Base-by-base conservation (phyloP, 225 moss, liverwort and hornwort genomes). In the Physcomitrellopsis africana region DNA sequence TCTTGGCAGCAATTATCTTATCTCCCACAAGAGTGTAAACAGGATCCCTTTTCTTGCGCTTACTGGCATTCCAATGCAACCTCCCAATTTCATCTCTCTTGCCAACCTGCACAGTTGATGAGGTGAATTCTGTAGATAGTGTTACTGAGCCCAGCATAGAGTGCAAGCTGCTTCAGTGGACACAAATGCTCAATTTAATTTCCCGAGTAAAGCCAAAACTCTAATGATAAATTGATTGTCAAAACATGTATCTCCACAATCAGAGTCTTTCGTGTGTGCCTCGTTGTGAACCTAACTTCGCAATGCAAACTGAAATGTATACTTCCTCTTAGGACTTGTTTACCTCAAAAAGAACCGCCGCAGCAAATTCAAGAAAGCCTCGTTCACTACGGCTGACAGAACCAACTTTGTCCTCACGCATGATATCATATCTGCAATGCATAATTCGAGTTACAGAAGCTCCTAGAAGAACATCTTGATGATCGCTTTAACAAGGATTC, bases 281-380 rank as follows among this genome's bases (percentile, higher is more conserved):
- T 37, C 51, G 26, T 48, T 22, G 27, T 32, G 20, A n/a, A 58
- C 13, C 7, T 32, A 9, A 58, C 20, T 64, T 22, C 64, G 32
- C 32, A 44, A 45, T 32, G 45, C 11, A 67, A 63, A 64, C 59
- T 59, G 29, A 42, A 20, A n/a, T 29, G 32, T 13, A 18, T n/a
- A 61, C 22, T 70, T 57, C 54, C 52, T 17, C n/a, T 53, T 13
- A 77, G 57, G 12, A 10, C 63, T 57, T 59, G 65, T 58, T 66
- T 76, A 94, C 94, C 92, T 99, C 99, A 81, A 87, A 91, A 15
- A 99, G 81, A 75, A 80, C 83, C 57, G 87, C 81, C 11, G 92
- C 95, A 83, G 99, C 93, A 69, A 95, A 90, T 80, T 95, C 93
- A 26, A 99, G 81, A 80, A 99, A 92, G 51, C 79, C 63, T 69